A percentile compares a stretch with the other conserved stretches of the same genome.
phyloP scores from a whole-genome alignment of 768 basidiomycete species.

The Leccinum olivaceopallidum region DNA sequence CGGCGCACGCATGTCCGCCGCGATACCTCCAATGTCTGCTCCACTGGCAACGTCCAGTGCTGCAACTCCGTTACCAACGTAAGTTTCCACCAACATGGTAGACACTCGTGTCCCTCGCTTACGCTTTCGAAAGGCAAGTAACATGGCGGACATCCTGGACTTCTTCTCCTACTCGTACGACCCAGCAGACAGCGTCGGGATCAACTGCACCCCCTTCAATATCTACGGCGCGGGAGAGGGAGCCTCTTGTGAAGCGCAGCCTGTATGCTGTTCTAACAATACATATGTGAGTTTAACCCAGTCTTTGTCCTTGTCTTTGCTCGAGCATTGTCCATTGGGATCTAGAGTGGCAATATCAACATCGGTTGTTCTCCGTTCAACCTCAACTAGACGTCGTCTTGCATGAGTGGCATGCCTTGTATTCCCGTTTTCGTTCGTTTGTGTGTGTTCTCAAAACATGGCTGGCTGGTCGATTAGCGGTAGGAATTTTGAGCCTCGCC shows the following conservation, averaged over 20 bases:
- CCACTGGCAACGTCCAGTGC: conserved; percentile 22
- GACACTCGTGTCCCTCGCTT: neutral
- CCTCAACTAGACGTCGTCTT: conserved; percentile 19
- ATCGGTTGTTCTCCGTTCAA: conserved; percentile 28
- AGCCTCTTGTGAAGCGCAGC: conserved; percentile 25
- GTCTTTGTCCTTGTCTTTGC: neutral
- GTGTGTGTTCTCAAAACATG: conserved; percentile 7
- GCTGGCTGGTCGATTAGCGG: conserved; percentile 1
- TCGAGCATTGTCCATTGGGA: neutral
- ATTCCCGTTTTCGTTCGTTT: neutral
- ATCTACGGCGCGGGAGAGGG: conserved; percentile 20
- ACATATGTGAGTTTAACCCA: conserved; percentile 18
- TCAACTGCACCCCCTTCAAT: conserved; percentile 26
- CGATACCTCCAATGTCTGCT: conserved; percentile 7
- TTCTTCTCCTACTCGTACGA: conserved; percentile 12
- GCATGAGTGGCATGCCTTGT: neutral
- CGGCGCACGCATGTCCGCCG: conserved; percentile 17
- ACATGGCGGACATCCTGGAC: conserved; percentile 8
- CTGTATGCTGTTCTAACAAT: conserved; percentile 26
- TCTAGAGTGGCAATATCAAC: conserved; percentile 20
- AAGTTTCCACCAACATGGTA: conserved; percentile 4
- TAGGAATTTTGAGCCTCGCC: neutral
- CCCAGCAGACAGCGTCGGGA: conserved; percentile 22
- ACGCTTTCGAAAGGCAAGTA: conserved; percentile 11
- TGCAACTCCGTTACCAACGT: conserved; percentile 24